Evolutionary conservation across 805 yeast species (phyloP).

Genomic region (Monosporozyma siamensis): DNA sequence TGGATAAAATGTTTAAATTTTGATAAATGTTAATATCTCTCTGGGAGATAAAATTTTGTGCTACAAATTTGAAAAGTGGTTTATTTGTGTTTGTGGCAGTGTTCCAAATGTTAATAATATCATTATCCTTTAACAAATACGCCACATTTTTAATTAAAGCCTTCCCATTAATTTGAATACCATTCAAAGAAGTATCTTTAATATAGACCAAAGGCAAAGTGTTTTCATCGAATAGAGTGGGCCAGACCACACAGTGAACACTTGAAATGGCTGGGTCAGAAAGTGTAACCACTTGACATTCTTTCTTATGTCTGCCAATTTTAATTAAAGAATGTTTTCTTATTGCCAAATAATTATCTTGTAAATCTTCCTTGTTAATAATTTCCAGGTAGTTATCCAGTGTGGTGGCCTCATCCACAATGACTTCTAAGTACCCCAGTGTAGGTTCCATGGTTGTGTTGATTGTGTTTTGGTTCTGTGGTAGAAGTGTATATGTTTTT

Average conservation of each 20-base stretch:
- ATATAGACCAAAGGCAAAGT: slow-evolving; percentile 41
- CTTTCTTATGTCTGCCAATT: slow-evolving; percentile 36
- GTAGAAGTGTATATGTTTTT: no score
- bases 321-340: slow-evolving; percentile 30
- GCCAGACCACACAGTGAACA: slow-evolving; percentile 42
- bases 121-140: slow-evolving; percentile 32
- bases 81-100: neutral
- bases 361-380: neutral
- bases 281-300: slow-evolving; percentile 30
- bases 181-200: slow-evolving; percentile 44
- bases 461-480: neutral
- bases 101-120: slow-evolving; percentile 31
- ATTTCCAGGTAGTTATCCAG: slow-evolving; percentile 6
- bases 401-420: slow-evolving; percentile 1
- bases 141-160: slow-evolving; percentile 27
- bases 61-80: slow-evolving; percentile 3
- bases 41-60: slow-evolving; percentile 1
- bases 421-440: slow-evolving; percentile 18
- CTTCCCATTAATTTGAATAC: slow-evolving; percentile 37
- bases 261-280: slow-evolving; percentile 36
- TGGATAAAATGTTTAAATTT: slow-evolving; percentile 15
- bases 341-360: slow-evolving; percentile 16
- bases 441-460: neutral
- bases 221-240: slow-evolving; percentile 40
- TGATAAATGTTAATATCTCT: neutral